Conservation (phyloP, 495 filamentous ascomycete species). For the Tuber borchii region DNA sequence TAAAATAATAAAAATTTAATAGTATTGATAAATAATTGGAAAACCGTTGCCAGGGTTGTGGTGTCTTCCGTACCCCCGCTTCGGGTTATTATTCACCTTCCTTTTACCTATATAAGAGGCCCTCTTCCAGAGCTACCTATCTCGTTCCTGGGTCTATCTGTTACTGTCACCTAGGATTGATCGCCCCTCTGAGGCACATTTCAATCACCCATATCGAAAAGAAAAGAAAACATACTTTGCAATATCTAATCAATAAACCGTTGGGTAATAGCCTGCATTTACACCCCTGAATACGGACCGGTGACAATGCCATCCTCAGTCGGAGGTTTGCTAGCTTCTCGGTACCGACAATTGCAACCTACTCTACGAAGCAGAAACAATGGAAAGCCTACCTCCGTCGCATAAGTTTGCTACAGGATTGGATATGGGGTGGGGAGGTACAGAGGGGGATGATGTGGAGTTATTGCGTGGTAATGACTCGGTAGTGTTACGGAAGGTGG, state of each 20-base stretch:
- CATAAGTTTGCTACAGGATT: conserved; percentile 9
- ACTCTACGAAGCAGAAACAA: conserved; percentile 10
- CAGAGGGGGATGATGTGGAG: conserved; percentile 5
- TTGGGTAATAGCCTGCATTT: neutral
- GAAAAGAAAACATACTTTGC: conserved; percentile 5
- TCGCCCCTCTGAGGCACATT: neutral
- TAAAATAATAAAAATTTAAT: neutral
- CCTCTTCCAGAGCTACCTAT: conserved; percentile 16
- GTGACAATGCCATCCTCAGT: conserved; percentile 27
- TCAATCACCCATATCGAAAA: neutral
- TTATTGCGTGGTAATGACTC: conserved; percentile 6
- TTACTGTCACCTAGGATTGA: neutral
- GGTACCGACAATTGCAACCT: conserved; percentile 16
- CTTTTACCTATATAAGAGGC: conserved; percentile 33
- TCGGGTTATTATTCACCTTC: conserved; percentile 7
- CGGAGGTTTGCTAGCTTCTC: conserved; percentile 23
- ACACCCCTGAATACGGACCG: conserved; percentile 4
- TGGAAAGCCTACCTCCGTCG: conserved; percentile 14
- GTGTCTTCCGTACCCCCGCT: neutral
- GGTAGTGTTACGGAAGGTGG: conserved; percentile 7
- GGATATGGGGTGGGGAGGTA: neutral
- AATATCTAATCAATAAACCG: conserved; percentile 3
- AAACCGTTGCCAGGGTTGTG: neutral
- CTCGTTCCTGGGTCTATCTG: conserved; percentile 6
- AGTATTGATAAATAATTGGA: neutral